Percentiles rank a stretch among this genome's conserved stretches.
These are phyloP conservation scores for Hypoxylon sp. DNA, from an alignment of 2,329 filamentous ascomycete species.

Conservation along the genomic window DNA sequence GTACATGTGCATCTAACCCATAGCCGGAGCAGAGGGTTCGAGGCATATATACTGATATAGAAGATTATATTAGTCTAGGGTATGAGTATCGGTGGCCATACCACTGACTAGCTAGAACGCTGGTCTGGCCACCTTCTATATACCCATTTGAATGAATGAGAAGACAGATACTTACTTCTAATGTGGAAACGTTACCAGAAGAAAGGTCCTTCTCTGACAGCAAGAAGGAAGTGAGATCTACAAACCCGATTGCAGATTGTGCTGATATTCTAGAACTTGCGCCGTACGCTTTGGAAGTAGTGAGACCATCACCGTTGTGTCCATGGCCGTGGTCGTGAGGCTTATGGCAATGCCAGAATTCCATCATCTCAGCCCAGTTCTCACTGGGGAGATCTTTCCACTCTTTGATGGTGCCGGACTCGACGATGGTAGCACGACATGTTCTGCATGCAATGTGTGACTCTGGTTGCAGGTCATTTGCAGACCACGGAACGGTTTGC, in stretches of 20 bases:
- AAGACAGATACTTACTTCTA: conserved; percentile 55
- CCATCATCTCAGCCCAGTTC: conserved; percentile 99
- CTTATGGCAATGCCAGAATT: conserved; percentile 99
- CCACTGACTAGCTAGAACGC: conserved; percentile 61
- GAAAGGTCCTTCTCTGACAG: conserved; percentile 73
- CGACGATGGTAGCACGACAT: conserved; percentile 57
- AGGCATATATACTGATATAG: conserved; percentile 46
- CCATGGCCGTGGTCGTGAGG: conserved; percentile 70
- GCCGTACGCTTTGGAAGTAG: conserved; percentile 81
- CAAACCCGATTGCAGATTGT: conserved; percentile 75
- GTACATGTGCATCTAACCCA: conserved; percentile 56
- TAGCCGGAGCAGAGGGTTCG: conserved; percentile 55
- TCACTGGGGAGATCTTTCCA: conserved; percentile 98
- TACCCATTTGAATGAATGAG: conserved; percentile 55
- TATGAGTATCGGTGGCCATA: conserved; percentile 76
- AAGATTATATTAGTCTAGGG: conserved; percentile 66
- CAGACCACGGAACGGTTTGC: conserved; percentile 68
- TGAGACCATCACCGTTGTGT: conserved; percentile 62
- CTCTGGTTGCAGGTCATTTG: conserved; percentile 58
- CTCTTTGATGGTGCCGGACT: conserved; percentile 55
- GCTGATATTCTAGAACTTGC: conserved; percentile 80
- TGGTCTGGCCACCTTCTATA: conserved; percentile 74
- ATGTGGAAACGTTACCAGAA: conserved; percentile 51
- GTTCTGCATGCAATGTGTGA: conserved; percentile 59
- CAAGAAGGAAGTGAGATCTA: conserved; percentile 84